phyloP scores from a whole-genome alignment of 1,284 basidiomycete genomes.

The Inonotus hispidus region DNA sequence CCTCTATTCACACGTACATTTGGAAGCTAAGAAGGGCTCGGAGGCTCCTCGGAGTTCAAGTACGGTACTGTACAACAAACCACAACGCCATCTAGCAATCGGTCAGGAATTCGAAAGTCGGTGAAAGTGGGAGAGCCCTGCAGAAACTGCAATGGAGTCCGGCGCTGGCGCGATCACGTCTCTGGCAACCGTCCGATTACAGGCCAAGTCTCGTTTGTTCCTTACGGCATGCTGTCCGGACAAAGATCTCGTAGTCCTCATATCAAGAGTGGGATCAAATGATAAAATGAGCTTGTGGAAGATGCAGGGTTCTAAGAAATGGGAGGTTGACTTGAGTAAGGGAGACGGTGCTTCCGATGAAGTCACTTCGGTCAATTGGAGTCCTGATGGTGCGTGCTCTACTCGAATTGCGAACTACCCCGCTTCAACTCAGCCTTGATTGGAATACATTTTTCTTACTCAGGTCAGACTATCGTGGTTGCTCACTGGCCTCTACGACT shows the following conservation, averaged over 20 bases:
- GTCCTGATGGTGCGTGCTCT: slow-evolving; percentile 60
- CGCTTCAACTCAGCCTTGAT: not conserved
- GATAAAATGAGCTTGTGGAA: slow-evolving; percentile 75
- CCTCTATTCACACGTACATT: not conserved
- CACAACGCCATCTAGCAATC: not conserved
- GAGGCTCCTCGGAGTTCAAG: not conserved
- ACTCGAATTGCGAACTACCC: not conserved
- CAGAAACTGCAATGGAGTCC: slow-evolving; percentile 31
- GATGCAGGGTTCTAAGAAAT: slow-evolving; percentile 69
- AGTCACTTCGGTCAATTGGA: slow-evolving; percentile 65
- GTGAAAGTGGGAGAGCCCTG: not conserved
- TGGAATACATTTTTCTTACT: slow-evolving; percentile 20
- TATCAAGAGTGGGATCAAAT: slow-evolving; percentile 57
- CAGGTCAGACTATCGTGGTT: slow-evolving; percentile 71
- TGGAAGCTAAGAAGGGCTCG: not conserved
- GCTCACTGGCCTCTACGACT: slow-evolving; percentile 62
- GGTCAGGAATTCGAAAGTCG: not conserved
- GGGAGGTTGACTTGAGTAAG: slow-evolving; percentile 60
- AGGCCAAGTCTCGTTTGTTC: slow-evolving; percentile 51
- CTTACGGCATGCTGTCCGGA: slow-evolving; percentile 73
- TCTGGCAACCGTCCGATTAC: slow-evolving; percentile 52
- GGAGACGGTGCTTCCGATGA: slow-evolving; percentile 39
- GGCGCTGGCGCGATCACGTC: slow-evolving; percentile 33
- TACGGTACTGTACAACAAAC: not conserved
- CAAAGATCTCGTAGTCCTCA: slow-evolving; percentile 69